Conservation (phyloP, 805 yeast species). For the Grigorovia transvaalensis region DNA sequence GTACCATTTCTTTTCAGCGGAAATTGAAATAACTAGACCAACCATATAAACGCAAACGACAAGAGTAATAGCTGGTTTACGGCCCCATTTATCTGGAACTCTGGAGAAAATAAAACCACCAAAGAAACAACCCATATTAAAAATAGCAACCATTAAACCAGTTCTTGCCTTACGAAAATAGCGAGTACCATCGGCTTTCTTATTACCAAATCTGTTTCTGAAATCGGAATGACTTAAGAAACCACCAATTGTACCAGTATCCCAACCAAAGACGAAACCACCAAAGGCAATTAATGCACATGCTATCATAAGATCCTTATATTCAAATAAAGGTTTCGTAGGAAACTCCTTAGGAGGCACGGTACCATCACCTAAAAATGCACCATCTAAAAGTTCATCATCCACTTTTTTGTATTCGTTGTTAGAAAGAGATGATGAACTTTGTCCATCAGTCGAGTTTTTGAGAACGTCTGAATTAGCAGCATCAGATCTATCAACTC, state of each 20-base stretch:
- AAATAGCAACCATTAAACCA: conserved; percentile 49
- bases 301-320: conserved; percentile 17
- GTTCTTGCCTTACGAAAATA: conserved; percentile 43
- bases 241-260: conserved; percentile 73
- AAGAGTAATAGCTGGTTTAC: conserved; percentile 52
- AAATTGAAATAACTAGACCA: conserved; percentile 59
- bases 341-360: conserved; percentile 1
- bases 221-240: conserved; percentile 52
- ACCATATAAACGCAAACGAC: conserved; percentile 55
- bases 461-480: neutral
- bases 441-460: neutral
- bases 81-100: conserved; percentile 52
- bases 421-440: neutral
- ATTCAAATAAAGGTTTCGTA: conserved; percentile 13
- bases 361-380: neutral
- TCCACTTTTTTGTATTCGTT: neutral
- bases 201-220: conserved; percentile 44
- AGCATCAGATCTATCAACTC: too few species aligned
- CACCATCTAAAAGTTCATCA: neutral
- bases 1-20: conserved; percentile 47
- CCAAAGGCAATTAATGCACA: conserved; percentile 52
- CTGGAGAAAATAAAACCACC: conserved; percentile 56
- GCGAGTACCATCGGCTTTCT: conserved; percentile 20
- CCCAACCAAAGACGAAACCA: conserved; percentile 54
- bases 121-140: conserved; percentile 67